phyloP scores from a whole-genome alignment of 768 basidiomycete species.

The Hericium rajendrae region DNA sequence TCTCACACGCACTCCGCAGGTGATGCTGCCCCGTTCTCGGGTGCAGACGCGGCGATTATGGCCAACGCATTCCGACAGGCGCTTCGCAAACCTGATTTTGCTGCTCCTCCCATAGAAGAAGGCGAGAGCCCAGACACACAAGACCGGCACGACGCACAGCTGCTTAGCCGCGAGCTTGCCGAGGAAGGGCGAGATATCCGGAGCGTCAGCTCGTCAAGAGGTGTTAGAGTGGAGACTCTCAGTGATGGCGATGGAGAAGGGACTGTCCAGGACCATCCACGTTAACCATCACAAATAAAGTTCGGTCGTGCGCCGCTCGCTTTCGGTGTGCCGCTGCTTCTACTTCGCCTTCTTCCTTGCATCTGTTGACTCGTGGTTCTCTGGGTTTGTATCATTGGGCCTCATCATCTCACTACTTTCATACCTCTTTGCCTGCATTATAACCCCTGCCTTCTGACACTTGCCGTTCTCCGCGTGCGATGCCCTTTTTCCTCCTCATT shows the following conservation, averaged over 20 bases:
- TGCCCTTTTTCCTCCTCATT: background rate
- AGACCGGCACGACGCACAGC: conserved; percentile 26
- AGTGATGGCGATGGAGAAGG: conserved; percentile 37
- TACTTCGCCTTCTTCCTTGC: background rate
- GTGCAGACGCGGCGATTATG: conserved; percentile 86
- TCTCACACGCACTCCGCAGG: conserved; percentile 51
- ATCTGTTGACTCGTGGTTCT: background rate
- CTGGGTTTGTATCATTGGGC: background rate
- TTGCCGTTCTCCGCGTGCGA: background rate
- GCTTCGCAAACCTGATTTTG: conserved; percentile 83
- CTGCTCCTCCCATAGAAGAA: conserved; percentile 59
- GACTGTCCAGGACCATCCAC: conserved; percentile 17
- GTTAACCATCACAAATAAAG: background rate
- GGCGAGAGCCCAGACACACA: conserved; percentile 49
- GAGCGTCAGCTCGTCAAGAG: conserved; percentile 73
- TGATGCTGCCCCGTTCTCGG: conserved; percentile 65
- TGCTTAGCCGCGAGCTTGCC: conserved; percentile 67
- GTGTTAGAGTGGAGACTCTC: conserved; percentile 66
- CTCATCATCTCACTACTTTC: background rate
- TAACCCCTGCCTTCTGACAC: background rate
- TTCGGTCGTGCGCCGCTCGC: background rate
- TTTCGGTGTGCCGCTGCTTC: background rate
- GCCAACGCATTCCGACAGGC: conserved; percentile 87
- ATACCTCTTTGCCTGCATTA: background rate
- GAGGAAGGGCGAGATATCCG: conserved; percentile 86